These are phyloP conservation scores for Panaeolus cyanescens DNA, from an alignment of 768 basidiomycete species.

Conservation along the genomic window DNA sequence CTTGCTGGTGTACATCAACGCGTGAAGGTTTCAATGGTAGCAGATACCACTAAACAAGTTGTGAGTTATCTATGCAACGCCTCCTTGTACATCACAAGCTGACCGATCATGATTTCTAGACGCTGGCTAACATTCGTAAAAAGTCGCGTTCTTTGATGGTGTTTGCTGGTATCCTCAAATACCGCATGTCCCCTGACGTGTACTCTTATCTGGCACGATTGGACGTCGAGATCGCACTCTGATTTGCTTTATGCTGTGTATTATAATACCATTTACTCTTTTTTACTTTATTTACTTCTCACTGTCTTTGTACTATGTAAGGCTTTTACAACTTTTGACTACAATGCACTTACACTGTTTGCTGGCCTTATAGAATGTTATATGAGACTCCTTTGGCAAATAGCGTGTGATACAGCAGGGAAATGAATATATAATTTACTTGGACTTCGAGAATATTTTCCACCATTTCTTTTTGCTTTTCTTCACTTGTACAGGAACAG, in stretches of 20 bases:
- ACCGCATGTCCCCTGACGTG: conserved; percentile 88
- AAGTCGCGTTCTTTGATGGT: conserved; percentile 87
- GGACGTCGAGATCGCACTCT: conserved; percentile 85
- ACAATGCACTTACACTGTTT: neutral
- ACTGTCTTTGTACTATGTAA: neutral
- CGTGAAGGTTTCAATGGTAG: conserved; percentile 67
- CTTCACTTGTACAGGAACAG: neutral
- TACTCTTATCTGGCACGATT: conserved; percentile 85
- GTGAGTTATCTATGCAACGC: conserved; percentile 40
- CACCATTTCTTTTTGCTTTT: neutral
- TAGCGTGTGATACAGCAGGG: neutral
- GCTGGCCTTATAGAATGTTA: neutral
- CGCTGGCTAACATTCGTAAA: conserved; percentile 64
- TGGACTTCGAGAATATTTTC: neutral
- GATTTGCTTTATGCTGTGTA: conserved; percentile 13
- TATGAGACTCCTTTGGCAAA: no score
- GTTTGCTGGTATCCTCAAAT: conserved; percentile 86
- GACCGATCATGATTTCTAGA: conserved; percentile 38
- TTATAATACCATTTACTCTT: neutral
- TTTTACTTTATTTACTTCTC: neutral
- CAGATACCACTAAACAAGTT: conserved; percentile 78
- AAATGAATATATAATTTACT: neutral
- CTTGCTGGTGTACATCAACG: conserved; percentile 81
- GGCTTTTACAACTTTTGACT: no score
- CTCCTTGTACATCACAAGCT: conserved; percentile 6